These are phyloP conservation scores for Entomortierella chlamydospora DNA, from an alignment of 192 early-diverging fungal genomes.

Conservation along the genomic window DNA sequence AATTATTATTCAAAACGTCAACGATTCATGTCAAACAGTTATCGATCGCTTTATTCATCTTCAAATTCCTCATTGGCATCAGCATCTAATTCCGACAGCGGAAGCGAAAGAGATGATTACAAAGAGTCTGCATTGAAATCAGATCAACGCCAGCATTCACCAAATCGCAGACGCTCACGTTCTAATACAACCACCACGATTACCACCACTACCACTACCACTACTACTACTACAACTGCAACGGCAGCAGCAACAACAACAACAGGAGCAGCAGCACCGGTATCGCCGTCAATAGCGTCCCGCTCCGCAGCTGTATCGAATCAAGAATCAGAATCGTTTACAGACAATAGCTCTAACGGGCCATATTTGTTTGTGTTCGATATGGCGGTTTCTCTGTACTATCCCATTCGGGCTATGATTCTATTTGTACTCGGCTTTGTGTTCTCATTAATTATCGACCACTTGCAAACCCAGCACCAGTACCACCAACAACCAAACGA, in stretches of 20 bases:
- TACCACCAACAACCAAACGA: constrained; percentile 1
- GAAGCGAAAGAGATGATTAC: constrained; percentile 29
- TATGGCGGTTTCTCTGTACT: constrained; percentile 51
- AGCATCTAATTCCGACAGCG: constrained; percentile 38
- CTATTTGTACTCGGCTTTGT: constrained; percentile 73
- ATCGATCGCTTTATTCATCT: background rate
- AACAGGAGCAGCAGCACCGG: background rate
- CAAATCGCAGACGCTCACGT: background rate
- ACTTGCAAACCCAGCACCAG: constrained; percentile 68
- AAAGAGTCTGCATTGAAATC: background rate
- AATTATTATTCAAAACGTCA: constrained; percentile 52
- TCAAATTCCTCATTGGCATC: constrained; percentile 13
- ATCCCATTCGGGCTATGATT: constrained; percentile 63
- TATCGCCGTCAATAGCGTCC: constrained; percentile 6
- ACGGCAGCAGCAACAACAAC: constrained; percentile 7
- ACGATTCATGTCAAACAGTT: constrained; percentile 18
- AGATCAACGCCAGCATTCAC: background rate
- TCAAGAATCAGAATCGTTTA: constrained; percentile 3
- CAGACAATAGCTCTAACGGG: background rate
- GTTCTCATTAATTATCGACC: constrained; percentile 72
- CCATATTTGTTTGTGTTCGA: constrained; percentile 48
- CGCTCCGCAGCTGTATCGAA: background rate
- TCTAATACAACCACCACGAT: constrained; percentile 5
- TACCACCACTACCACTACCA: constrained; percentile 10
- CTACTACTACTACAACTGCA: constrained; percentile 3